Base-by-base conservation (phyloP, 129 eudicot species). In the Lactuca sativa region DNA sequence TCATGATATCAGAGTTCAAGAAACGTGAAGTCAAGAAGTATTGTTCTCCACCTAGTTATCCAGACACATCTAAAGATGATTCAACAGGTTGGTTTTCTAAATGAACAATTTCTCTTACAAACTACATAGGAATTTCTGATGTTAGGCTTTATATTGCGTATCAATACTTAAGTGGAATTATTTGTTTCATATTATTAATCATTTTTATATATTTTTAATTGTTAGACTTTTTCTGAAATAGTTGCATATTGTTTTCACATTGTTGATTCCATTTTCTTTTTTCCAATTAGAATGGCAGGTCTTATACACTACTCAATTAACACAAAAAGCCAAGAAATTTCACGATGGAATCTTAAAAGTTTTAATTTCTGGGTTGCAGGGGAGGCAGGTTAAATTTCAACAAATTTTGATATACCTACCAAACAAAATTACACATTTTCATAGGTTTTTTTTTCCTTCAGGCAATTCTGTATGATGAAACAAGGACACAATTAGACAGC, bases 311-410 rank as follows among this genome's bases (percentile, higher is more conserved):
- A 71, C 92, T 57, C 97, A 93, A 61, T 14, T 93, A 62, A 89
- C 95, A 47, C 96, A 87, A 75, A 93, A 90, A 81, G 84, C 92
- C 78, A 87, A 93, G 84, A 93, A 82, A 73, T 89, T 66, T 66
- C 99, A 89, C 66, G 99, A 93, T 82, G 99, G 99, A 17, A 62
- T 73, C 79, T 70, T 93, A 77, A 77, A 66, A 62, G 75, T 93
- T 77, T 70, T 67, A 32, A 48, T 34, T 41, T 72, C 81, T 81
- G 97, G 98, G 74, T 78, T 81, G 40, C 80, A 80, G 58, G 80
- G 89, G 81, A 86, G 86, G 66, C 95, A 93, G 96, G 98, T 89
- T 16, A 63, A 59, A 47, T 34, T 9, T 79, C 40, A 14, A 47
- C 67, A 13, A 40, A 14, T 48, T 75, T 34, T 30, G 59, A 34